Conservation (phyloP, 345 rosid genomes). For the Salix brachista region DNA sequence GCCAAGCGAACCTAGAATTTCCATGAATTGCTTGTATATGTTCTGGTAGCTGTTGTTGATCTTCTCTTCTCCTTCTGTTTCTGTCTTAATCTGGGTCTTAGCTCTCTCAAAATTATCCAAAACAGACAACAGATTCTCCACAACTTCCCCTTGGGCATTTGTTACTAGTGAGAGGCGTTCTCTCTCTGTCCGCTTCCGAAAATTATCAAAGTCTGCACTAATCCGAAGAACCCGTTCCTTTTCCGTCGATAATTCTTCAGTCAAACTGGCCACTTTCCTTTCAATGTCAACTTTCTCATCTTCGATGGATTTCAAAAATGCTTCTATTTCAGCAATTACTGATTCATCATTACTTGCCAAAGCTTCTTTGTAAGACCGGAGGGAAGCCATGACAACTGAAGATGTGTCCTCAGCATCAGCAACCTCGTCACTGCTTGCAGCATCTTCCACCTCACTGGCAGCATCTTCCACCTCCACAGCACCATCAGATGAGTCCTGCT, state of each 20-base stretch:
- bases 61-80: conserved; percentile 86
- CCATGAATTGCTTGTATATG: conserved; percentile 83
- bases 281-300: conserved; percentile 56
- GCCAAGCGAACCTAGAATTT: conserved; percentile 70
- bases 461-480: conserved; percentile 39
- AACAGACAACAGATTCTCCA: conserved; percentile 72
- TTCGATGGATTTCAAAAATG: conserved; percentile 59
- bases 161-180: conserved; percentile 76
- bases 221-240: conserved; percentile 76
- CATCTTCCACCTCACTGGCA: conserved; percentile 15
- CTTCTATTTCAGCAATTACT: conserved; percentile 62
- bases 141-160: conserved; percentile 91
- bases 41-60: conserved; percentile 86
- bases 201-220: conserved; percentile 93
- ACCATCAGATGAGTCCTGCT: conserved; percentile 64
- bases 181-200: conserved; percentile 86
- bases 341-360: conserved; percentile 56
- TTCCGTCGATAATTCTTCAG: conserved; percentile 60
- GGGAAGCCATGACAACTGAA: conserved; percentile 42
- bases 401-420: conserved; percentile 45
- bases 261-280: conserved; percentile 49
- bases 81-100: conserved; percentile 74
- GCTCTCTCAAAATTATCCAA: conserved; percentile 98
- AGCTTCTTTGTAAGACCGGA: conserved; percentile 65
- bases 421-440: conserved; percentile 25